These are phyloP conservation scores for Talaromyces sp. DNA, from an alignment of 2,329 filamentous ascomycete species.

Conservation along the genomic window DNA sequence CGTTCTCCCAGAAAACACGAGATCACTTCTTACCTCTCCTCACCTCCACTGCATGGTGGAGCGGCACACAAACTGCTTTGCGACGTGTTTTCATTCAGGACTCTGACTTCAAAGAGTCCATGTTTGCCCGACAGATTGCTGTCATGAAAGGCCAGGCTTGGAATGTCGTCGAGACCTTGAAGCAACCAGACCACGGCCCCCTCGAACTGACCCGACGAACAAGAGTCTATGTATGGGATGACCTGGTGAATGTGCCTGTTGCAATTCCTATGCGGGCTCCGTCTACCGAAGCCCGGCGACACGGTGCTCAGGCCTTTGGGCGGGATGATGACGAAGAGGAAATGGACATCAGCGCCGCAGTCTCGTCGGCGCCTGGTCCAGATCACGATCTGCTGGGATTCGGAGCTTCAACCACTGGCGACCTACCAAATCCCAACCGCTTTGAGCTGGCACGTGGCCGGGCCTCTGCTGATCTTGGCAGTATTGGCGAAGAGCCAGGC, in stretches of 20 bases:
- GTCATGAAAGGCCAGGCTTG: conserved; percentile 99
- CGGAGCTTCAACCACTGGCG: conserved; percentile 44
- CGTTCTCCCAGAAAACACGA: conserved; percentile 88
- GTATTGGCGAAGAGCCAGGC: conserved; percentile 24
- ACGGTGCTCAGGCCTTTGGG: conserved; percentile 50
- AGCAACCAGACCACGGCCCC: conserved; percentile 85
- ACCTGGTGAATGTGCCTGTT: conserved; percentile 90
- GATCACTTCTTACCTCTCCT: conserved; percentile 94
- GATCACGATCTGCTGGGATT: conserved; percentile 66
- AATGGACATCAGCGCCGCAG: conserved; percentile 79
- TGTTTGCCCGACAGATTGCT: conserved; percentile 97
- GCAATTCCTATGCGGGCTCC: conserved; percentile 84
- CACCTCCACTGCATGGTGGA: conserved; percentile 96
- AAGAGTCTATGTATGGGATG: conserved; percentile 96
- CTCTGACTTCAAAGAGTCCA: conserved; percentile 93
- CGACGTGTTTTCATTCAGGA: conserved; percentile 87
- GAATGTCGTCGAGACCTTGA: conserved; percentile 98
- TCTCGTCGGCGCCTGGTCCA: conserved; percentile 51
- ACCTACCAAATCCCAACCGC: conserved; percentile 69
- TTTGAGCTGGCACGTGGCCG: conserved; percentile 59
- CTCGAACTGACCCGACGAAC: conserved; percentile 85
- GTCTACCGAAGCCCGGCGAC: conserved; percentile 75
- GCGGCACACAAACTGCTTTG: conserved; percentile 81
- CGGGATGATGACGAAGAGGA: conserved; percentile 62
- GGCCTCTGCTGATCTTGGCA: conserved; percentile 31